Evolutionary conservation across 2,329 filamentous ascomycete species (phyloP).

Genomic region (Tolypocladium guangdongense): DNA sequence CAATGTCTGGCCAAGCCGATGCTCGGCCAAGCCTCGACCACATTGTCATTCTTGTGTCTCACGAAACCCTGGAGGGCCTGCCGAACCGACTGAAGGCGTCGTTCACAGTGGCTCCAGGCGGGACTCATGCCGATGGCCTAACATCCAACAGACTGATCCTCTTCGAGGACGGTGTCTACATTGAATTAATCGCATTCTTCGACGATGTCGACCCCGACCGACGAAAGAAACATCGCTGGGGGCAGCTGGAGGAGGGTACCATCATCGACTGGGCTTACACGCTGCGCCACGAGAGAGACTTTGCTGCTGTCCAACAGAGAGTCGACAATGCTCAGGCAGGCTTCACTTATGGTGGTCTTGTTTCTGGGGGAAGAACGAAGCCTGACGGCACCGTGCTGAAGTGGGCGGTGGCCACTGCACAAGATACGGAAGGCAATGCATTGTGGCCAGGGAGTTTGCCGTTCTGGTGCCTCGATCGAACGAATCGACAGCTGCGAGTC

Average conservation of each 20-base stretch:
- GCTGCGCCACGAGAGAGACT: conserved; percentile 21
- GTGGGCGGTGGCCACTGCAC: conserved; percentile 45
- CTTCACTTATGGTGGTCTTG: conserved; percentile 35
- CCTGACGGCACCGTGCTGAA: conserved; percentile 45
- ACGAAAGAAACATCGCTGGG: conserved; percentile 47
- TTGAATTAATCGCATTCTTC: conserved; percentile 56
- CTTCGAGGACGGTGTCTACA: conserved; percentile 52
- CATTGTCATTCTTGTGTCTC: conserved; percentile 51
- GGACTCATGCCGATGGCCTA: conserved; percentile 46
- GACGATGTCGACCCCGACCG: conserved; percentile 26
- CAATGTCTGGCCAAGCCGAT: conserved; percentile 5
- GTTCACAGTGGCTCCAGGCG: conserved; percentile 50
- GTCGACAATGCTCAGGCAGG: conserved; percentile 21
- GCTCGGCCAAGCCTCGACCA: conserved; percentile 41
- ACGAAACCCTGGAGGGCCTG: conserved; percentile 31
- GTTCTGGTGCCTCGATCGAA: conserved; percentile 57
- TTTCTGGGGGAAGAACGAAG: conserved; percentile 39
- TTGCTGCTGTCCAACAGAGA: conserved; percentile 23
- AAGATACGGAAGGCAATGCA: conserved; percentile 10
- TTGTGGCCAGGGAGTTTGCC: conserved; percentile 40
- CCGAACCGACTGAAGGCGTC: conserved; percentile 39
- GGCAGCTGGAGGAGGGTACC: conserved; percentile 32
- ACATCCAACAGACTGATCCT: conserved; percentile 53
- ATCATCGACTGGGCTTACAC: conserved; percentile 53
- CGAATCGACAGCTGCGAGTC: conserved; percentile 42